Evolutionary conservation across 352 stramenopile species (phyloP), one percentile per base, ranked within the genome.

Genomic region (Thraustotheca clavata): DNA sequence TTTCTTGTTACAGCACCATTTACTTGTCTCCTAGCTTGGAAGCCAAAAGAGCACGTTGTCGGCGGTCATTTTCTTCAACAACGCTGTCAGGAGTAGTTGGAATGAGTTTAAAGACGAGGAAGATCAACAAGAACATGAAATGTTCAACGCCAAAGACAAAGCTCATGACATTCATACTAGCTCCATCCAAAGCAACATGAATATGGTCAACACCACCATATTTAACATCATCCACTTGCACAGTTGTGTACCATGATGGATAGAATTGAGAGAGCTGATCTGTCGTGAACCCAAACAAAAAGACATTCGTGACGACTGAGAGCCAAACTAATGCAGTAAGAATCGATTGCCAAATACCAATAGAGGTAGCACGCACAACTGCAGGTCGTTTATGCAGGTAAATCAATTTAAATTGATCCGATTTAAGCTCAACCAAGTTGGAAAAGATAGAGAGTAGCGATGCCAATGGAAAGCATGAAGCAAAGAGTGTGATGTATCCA

Each of bases 231-330:
- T 54, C 41, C 29, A 60, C 41, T 14, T 9, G 47, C 48, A 33
- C 38, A 34, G 34, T 66, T 36, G 22, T 50, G 52, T 62, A 83
- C 85, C 70, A 76, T 71, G 27, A 68, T 27, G 27, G 81, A 76
- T 55, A 88, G 54, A 70, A 87, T 32, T 78, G 62, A 38, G 70
- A 68, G 55, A 90, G 72, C 68, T 90, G 79, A 35, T 65, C 57
- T 3, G 57, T 65, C 35, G 57, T 65, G 43, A 65, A 65, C 33
- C 57, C 57, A 55, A 65, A 65, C 16, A 65, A 26, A 33, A 65
- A 65, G 35, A 65, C 57, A 32, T 65, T 65, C 18, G 57, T 65
- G 57, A 65, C 16, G 3, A 65, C 57, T 26, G 57, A 65, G 22
- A 65, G 57, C 57, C 57, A 65, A 4, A 65, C 57, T n/a, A 65